Percentiles rank a stretch among this genome's conserved stretches.
These are phyloP conservation scores for Puccinia polysora DNA, from an alignment of 1,284 basidiomycete species.

Conservation along the genomic window DNA sequence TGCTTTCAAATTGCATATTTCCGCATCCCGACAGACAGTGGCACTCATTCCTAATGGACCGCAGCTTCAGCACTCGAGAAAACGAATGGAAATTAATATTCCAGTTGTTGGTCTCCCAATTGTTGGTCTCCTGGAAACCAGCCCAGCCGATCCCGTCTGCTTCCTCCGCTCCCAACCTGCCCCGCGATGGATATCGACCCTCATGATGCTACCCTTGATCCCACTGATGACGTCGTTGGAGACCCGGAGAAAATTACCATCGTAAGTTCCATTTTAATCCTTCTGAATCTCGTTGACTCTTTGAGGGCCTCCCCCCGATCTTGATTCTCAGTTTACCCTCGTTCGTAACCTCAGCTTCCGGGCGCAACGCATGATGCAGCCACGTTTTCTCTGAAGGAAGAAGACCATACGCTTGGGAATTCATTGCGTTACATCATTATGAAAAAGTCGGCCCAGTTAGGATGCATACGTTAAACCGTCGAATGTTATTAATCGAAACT, in stretches of 20 bases:
- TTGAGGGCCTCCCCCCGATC: not conserved
- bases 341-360: constrained; percentile 12
- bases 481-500: not conserved
- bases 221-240: not conserved
- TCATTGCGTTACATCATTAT: constrained; percentile 53
- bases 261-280: not conserved
- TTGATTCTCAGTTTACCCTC: not conserved
- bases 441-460: constrained; percentile 51
- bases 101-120: too few species aligned
- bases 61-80: too few species aligned
- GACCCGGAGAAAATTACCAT: constrained; percentile 42
- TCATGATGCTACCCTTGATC: not conserved
- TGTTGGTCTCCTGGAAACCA: too few species aligned
- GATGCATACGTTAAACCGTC: not conserved
- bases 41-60: too few species aligned
- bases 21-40: too few species aligned
- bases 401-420: constrained; percentile 54
- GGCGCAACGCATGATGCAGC: constrained; percentile 45
- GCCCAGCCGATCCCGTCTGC: too few species aligned
- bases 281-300: not conserved
- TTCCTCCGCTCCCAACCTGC: too few species aligned
- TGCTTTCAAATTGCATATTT: too few species aligned
- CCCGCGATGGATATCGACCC: constrained; percentile 11
- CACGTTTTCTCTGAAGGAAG: constrained; percentile 53
- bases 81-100: too few species aligned